These are phyloP conservation scores for Arctostaphylos glauca DNA, from an alignment of 148 eudicot species.

Conservation along the genomic window DNA sequence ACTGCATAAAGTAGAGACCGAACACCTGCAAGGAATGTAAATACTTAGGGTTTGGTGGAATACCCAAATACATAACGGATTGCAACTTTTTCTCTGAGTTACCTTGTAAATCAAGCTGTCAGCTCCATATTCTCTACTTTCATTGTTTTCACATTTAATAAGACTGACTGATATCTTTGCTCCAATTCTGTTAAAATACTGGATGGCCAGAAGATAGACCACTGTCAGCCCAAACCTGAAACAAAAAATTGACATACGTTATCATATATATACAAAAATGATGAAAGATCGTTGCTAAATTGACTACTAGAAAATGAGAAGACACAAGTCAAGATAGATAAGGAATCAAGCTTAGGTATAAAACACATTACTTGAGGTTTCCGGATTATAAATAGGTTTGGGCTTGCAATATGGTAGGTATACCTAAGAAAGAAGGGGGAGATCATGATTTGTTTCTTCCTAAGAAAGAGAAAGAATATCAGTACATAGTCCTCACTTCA, in stretches of 20 bases:
- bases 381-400: neutral
- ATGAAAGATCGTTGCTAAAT: neutral
- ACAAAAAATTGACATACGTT: neutral
- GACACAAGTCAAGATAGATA: neutral
- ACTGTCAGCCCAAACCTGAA: conserved; percentile 83
- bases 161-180: conserved; percentile 82
- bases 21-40: conserved; percentile 58
- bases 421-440: neutral
- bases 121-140: conserved; percentile 67
- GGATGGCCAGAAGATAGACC: conserved; percentile 70
- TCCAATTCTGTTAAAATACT: conserved; percentile 80
- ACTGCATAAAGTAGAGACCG: conserved; percentile 95
- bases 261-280: neutral
- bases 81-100: neutral
- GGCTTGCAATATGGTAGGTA: neutral
- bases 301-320: neutral
- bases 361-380: neutral
- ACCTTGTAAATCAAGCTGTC: conserved; percentile 97
- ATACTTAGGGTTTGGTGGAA: neutral
- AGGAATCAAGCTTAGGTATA: conserved; percentile 5
- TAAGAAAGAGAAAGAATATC: neutral
- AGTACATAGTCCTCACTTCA: conserved; percentile 50
- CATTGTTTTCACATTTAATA: conserved; percentile 62
- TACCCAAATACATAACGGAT: neutral
- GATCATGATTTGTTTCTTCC: neutral